Conservation (phyloP, 2,329 filamentous ascomycete species). For the Amesomyces nigricolor region DNA sequence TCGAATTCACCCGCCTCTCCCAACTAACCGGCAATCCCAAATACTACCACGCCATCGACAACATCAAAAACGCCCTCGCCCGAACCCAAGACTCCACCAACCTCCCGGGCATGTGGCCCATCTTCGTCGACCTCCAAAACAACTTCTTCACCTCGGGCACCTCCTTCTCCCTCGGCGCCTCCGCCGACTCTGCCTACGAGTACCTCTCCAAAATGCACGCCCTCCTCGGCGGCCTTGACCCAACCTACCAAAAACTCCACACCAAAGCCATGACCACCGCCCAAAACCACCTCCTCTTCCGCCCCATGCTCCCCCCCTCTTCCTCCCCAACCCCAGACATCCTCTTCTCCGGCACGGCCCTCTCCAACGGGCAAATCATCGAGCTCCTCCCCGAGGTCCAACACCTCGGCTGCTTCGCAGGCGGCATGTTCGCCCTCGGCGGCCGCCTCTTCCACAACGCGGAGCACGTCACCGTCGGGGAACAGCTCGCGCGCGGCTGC, state of each 20-base stretch:
- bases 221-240: constrained; percentile 60
- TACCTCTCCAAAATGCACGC: constrained; percentile 55
- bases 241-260: constrained; percentile 62
- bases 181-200: constrained; percentile 50
- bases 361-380: constrained; percentile 27
- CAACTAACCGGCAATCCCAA: constrained; percentile 67
- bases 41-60: constrained; percentile 64
- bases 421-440: constrained; percentile 41
- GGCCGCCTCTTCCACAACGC: constrained; percentile 33
- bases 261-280: constrained; percentile 55
- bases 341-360: constrained; percentile 48
- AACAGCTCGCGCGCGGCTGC: constrained; percentile 47
- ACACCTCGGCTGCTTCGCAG: constrained; percentile 39
- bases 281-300: constrained; percentile 59
- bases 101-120: constrained; percentile 69
- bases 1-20: constrained; percentile 70
- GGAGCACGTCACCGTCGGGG: constrained; percentile 40
- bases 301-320: constrained; percentile 54
- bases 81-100: constrained; percentile 59
- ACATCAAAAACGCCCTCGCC: constrained; percentile 64
- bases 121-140: constrained; percentile 55
- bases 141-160: constrained; percentile 37
- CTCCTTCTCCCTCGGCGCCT: constrained; percentile 41
- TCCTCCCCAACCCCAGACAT: constrained; percentile 39
- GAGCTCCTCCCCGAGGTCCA: constrained; percentile 36